Base-by-base conservation (phyloP, 208 protist genomes). In the Leishmania arabica region DNA sequence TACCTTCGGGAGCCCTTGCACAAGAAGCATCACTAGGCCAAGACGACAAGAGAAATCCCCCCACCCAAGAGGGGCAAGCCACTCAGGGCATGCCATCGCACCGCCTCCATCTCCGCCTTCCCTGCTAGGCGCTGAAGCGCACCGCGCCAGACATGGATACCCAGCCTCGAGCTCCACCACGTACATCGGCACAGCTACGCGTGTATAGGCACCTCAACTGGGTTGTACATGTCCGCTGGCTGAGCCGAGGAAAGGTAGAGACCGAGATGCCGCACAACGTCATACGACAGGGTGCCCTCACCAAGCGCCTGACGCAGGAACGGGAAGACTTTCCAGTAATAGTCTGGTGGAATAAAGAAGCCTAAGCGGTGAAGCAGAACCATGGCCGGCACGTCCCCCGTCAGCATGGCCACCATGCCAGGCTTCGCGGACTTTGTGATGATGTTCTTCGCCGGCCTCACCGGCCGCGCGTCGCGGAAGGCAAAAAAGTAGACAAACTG, bases 401-500 rank as follows among this genome's bases (percentile, higher is more conserved):
- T 88, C 31, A 97, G 86, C 82, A 96, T 90, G 24, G 95, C 93
- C 64, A 96, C 89, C 82, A 97, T 90, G 45, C 91, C 93, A 1
- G 95, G 95, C 64, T 96, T 97, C 17, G 92, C 84, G 13, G 92
- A 93, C 62, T 90, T 85, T 5, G 95, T 97, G 53, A 96, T 84
- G 58, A 95, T 93, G 87, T 97, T 97, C 79, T 90, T 92, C 65
- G 84, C 89, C 2, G 77, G 79, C 19, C 82, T 70, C 31, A 79
- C 54, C 42, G 93, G 93, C 15, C 82, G 69, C 31, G 90, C 92
- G 68, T 95, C 91, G 79, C 95, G 91, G 78, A 91, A 97, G 78
- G 68, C 75, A 76, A 93, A 96, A 76, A 97, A 97, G 81, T 89
- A 84, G 49, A 95, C 90, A 77, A 97, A 97, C 86, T 97, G 92